phyloP scores from a whole-genome alignment of 192 early-diverging fungal genomes.

The Umbelopsis sp. region DNA sequence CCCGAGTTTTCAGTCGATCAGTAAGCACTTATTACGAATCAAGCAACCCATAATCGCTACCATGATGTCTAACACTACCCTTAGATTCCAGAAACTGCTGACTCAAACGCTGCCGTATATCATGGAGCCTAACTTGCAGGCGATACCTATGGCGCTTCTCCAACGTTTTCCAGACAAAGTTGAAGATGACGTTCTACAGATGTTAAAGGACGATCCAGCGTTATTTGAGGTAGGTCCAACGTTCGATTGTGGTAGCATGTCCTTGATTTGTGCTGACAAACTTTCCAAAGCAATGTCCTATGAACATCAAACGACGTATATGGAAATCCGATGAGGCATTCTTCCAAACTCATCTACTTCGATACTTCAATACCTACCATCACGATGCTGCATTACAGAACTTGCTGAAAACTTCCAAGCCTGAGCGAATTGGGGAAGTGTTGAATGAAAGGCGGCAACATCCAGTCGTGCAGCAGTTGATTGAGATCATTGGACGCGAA shows the following conservation, averaged over 20 bases:
- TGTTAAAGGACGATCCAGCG: conserved; percentile 29
- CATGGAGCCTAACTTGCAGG: conserved; percentile 48
- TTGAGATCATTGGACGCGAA: conserved; percentile 49
- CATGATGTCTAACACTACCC: background rate
- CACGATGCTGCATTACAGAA: conserved; percentile 33
- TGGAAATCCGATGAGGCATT: conserved; percentile 46
- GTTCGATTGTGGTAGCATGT: background rate
- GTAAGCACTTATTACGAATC: background rate
- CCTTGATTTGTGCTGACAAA: background rate
- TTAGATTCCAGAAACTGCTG: conserved; percentile 47
- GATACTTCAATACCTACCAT: conserved; percentile 40
- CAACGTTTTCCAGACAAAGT: conserved; percentile 47
- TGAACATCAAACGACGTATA: conserved; percentile 45
- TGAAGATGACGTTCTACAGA: conserved; percentile 28
- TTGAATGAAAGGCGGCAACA: conserved; percentile 39
- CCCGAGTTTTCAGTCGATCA: conserved; percentile 29
- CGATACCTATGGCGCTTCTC: conserved; percentile 54
- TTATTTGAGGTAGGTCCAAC: conserved; percentile 34
- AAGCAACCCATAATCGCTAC: background rate
- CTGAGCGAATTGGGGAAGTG: conserved; percentile 29
- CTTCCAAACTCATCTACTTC: conserved; percentile 40
- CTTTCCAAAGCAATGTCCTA: conserved; percentile 36
- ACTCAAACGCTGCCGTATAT: conserved; percentile 53
- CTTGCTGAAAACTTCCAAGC: conserved; percentile 31
- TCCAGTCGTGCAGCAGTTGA: conserved; percentile 38